Percentiles rank a stretch among this genome's conserved stretches.
phyloP scores from a whole-genome alignment of 305 asterid species.

The Caryopteris hybrid region DNA sequence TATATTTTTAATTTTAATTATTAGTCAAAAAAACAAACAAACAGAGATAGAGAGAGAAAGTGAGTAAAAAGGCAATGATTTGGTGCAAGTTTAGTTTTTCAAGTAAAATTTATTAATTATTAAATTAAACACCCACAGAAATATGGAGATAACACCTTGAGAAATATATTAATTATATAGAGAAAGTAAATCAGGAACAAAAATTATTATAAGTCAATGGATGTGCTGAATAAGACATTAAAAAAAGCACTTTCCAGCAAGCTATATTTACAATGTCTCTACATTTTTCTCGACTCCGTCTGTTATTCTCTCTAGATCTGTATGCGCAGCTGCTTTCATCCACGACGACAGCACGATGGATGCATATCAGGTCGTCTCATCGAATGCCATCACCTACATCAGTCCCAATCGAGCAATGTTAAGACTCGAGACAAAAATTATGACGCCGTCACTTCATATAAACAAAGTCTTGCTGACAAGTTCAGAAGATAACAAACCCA shows the following conservation, averaged over 20 bases:
- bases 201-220: conserved; percentile 10
- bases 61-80: no score
- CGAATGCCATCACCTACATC: conserved; percentile 73
- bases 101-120: no score
- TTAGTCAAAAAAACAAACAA: no score
- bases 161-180: no score
- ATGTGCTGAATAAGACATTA: conserved; percentile 17
- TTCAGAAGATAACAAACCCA: background rate
- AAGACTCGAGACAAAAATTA: background rate
- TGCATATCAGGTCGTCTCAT: conserved; percentile 54
- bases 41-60: no score
- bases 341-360: conserved; percentile 22
- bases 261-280: conserved; percentile 44
- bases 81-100: no score
- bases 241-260: conserved; percentile 26
- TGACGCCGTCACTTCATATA: background rate
- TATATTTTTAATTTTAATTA: no score
- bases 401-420: background rate
- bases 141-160: no score
- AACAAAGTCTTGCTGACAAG: background rate
- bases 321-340: conserved; percentile 25
- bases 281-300: conserved; percentile 25
- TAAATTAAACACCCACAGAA: no score
- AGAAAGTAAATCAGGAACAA: no score
- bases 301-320: conserved; percentile 18